phyloP scores from a whole-genome alignment of 2,329 filamentous ascomycete genomes.

The Fusarium nisikadoi region DNA sequence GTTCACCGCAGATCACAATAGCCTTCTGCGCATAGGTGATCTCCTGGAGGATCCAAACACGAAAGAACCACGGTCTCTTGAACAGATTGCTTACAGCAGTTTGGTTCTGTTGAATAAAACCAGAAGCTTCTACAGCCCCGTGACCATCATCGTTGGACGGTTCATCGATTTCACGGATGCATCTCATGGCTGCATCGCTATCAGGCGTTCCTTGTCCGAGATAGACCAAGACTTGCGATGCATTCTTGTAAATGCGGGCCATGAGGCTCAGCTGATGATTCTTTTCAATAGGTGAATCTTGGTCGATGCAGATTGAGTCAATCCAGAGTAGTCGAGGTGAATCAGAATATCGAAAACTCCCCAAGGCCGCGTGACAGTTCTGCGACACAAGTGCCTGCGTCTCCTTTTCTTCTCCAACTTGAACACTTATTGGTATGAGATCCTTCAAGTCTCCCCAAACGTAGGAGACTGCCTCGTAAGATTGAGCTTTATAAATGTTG shows the following conservation, averaged over 20 bases:
- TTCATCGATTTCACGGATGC: neutral
- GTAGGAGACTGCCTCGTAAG: neutral
- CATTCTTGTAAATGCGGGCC: neutral
- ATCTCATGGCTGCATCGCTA: neutral
- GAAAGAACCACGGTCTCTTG: neutral
- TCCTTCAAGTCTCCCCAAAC: neutral
- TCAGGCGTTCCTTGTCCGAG: neutral
- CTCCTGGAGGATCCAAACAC: neutral
- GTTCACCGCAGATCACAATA: neutral
- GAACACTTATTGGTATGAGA: neutral
- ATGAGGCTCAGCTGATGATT: neutral
- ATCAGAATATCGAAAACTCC: neutral
- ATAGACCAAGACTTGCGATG: neutral
- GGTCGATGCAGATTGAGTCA: neutral
- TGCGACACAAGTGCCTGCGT: neutral
- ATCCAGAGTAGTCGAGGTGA: neutral
- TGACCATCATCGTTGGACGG: neutral
- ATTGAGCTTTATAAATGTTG: neutral
- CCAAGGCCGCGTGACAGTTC: neutral
- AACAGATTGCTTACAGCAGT: neutral
- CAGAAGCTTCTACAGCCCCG: neutral
- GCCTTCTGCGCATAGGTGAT: neutral
- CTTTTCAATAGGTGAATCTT: neutral
- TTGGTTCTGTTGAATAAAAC: neutral
- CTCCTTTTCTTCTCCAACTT: accelerated